Conservation (phyloP, 129 eudicot species). For the Saposhnikovia divaricata region DNA sequence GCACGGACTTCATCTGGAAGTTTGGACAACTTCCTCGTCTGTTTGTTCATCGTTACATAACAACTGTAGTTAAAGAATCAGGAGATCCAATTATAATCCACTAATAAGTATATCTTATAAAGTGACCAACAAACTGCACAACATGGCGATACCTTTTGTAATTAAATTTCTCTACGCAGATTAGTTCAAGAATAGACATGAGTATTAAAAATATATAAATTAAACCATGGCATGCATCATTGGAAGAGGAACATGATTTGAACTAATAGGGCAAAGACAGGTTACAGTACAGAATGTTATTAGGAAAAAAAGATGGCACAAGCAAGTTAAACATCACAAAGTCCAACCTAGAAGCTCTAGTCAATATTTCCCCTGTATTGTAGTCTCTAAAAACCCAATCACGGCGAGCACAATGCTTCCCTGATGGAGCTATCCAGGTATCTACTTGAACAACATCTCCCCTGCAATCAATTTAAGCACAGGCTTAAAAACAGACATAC, state of each 20-base stretch:
- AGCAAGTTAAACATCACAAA: background rate
- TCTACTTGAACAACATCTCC: constrained; percentile 96
- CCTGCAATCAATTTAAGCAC: constrained; percentile 32
- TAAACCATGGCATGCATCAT: background rate
- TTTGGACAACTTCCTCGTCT: constrained; percentile 68
- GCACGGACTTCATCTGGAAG: constrained; percentile 85
- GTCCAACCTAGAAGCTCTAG: constrained; percentile 82
- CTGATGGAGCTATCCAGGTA: constrained; percentile 90
- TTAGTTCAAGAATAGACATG: background rate
- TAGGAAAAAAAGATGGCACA: background rate
- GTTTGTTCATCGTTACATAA: constrained; percentile 90
- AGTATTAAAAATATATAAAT: background rate
- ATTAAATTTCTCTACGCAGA: background rate
- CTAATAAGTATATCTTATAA: background rate
- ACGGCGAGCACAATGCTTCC: constrained; percentile 84
- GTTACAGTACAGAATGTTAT: background rate
- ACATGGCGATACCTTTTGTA: background rate
- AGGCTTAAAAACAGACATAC: background rate
- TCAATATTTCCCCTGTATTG: constrained; percentile 61
- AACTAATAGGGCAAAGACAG: background rate
- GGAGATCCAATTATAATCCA: background rate
- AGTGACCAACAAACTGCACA: background rate
- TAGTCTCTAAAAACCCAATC: constrained; percentile 85
- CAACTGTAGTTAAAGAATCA: constrained; percentile 29
- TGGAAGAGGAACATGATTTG: background rate